Evolutionary conservation across 176 grass and related monocot genomes (phyloP).

Genomic region (Bromus sterilis): DNA sequence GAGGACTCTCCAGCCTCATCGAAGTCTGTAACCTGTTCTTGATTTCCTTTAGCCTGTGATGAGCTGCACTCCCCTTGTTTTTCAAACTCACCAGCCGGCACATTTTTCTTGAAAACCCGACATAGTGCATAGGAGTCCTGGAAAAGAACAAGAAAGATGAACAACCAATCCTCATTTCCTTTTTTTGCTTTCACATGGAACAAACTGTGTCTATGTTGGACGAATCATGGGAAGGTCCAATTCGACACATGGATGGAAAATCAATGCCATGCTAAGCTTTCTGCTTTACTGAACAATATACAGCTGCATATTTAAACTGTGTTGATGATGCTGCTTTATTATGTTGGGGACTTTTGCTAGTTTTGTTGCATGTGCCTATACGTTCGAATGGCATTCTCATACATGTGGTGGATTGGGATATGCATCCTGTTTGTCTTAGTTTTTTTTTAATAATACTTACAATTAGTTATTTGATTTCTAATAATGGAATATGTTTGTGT

Average conservation of each 20-base stretch:
- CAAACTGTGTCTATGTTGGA: neutral
- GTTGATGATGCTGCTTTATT: neutral
- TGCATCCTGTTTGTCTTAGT: neutral
- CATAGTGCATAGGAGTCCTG: conserved; percentile 89
- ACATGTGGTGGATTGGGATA: neutral
- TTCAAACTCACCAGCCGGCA: conserved; percentile 39
- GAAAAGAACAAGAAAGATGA: conserved; percentile 19
- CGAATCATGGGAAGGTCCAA: neutral
- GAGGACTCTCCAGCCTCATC: conserved; percentile 48
- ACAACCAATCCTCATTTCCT: neutral
- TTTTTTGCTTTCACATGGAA: neutral
- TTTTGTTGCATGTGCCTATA: neutral
- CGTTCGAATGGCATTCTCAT: neutral
- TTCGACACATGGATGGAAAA: neutral
- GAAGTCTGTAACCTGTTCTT: conserved; percentile 19
- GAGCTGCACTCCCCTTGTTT: conserved; percentile 59
- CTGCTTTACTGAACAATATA: neutral
- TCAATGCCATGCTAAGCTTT: neutral
- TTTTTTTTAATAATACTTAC: neutral
- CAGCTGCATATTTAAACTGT: neutral
- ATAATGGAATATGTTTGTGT: too few species aligned
- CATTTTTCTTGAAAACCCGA: conserved; percentile 99
- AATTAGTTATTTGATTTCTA: too few species aligned
- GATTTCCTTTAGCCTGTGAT: conserved; percentile 46
- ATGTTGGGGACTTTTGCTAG: neutral